Conservation (phyloP, 805 yeast species). For the Pichia insulana region DNA sequence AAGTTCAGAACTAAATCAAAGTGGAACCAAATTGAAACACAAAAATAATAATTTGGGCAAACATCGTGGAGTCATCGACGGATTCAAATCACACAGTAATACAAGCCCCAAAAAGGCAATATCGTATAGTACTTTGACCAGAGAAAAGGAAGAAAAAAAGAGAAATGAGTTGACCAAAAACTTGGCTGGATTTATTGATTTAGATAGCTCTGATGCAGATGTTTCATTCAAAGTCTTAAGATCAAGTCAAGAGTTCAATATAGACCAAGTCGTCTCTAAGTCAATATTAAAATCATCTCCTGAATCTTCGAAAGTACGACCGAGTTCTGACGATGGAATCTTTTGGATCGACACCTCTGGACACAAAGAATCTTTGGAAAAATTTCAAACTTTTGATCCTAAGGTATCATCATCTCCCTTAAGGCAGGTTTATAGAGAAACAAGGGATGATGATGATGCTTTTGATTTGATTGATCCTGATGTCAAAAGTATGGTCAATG, state of each 20-base stretch:
- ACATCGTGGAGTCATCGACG: conserved; percentile 1
- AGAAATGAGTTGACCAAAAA: background rate
- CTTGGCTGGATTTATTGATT: conserved; percentile 1
- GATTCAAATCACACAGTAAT: background rate
- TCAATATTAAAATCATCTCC: background rate
- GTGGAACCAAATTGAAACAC: background rate
- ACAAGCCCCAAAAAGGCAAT: conserved; percentile 3
- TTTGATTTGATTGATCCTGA: conserved; percentile 23
- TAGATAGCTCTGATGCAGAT: conserved; percentile 3
- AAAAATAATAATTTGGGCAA: background rate
- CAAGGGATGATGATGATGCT: conserved; percentile 8
- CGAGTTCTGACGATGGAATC: conserved; percentile 29
- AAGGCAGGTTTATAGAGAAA: conserved; percentile 14
- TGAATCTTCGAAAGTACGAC: conserved; percentile 6
- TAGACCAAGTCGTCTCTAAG: conserved; percentile 1
- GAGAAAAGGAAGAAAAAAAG: background rate
- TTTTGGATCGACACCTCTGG: conserved; percentile 36
- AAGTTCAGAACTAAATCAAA: background rate
- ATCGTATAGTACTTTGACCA: conserved; percentile 2
- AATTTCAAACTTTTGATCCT: conserved; percentile 1
- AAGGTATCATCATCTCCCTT: conserved; percentile 37
- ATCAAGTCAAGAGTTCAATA: conserved; percentile 10
- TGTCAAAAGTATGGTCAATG: conserved; percentile 28
- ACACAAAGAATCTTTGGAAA: background rate
- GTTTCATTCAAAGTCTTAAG: conserved; percentile 6